phyloP scores from a whole-genome alignment of 2,329 filamentous ascomycete genomes.

The Alternaria brassicae region DNA sequence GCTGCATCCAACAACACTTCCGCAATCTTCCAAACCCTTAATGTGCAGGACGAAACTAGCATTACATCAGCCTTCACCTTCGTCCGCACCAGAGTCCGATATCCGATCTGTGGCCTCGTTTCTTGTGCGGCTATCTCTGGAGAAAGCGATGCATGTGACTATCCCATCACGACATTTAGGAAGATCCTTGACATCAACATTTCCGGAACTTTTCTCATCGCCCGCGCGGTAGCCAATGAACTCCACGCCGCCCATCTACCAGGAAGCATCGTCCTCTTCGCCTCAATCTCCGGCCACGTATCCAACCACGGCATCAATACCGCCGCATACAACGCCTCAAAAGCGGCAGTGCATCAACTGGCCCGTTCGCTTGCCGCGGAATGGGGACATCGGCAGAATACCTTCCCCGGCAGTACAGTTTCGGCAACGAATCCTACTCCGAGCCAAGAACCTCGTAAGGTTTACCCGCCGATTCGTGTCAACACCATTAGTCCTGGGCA shows the following conservation, averaged over 20 bases:
- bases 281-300: constrained; percentile 48
- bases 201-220: constrained; percentile 47
- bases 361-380: constrained; percentile 61
- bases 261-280: constrained; percentile 50
- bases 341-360: constrained; percentile 62
- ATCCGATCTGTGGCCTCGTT: constrained; percentile 36
- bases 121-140: constrained; percentile 41
- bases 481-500: constrained; percentile 63
- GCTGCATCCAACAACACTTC: constrained; percentile 17
- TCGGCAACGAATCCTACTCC: constrained; percentile 28
- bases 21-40: constrained; percentile 25
- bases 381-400: constrained; percentile 51
- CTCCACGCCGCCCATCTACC: constrained; percentile 40
- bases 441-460: constrained; percentile 12
- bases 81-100: constrained; percentile 17
- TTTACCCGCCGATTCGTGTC: constrained; percentile 55
- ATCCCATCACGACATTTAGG: constrained; percentile 42
- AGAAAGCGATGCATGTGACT: constrained; percentile 43
- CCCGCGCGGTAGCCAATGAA: constrained; percentile 43
- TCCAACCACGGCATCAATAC: constrained; percentile 51
- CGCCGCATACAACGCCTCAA: constrained; percentile 62
- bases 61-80: constrained; percentile 20
- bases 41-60: constrained; percentile 32
- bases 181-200: constrained; percentile 50
- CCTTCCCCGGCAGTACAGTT: constrained; percentile 46